phyloP scores from a whole-genome alignment of 2,329 filamentous ascomycete species.

The Macroventuria anomochaeta region DNA sequence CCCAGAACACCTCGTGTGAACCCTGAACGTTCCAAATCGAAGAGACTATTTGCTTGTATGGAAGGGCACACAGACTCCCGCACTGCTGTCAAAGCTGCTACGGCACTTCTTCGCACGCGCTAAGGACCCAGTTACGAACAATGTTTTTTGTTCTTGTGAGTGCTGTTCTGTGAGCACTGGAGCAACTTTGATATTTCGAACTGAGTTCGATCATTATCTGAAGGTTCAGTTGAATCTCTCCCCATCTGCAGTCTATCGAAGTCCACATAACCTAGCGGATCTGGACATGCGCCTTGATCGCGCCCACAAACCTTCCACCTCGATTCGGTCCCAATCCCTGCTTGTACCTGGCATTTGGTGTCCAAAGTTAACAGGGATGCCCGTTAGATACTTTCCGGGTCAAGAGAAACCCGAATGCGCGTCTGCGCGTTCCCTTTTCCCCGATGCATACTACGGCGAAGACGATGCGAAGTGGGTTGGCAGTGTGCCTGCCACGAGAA shows the following conservation, averaged over 20 bases:
- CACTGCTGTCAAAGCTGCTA: slow-evolving; percentile 4
- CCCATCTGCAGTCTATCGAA: slow-evolving; percentile 2
- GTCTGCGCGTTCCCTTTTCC: not conserved
- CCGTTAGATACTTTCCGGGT: not conserved
- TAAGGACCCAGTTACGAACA: not conserved
- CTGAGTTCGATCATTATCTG: not conserved
- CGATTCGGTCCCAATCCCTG: not conserved
- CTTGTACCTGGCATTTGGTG: not conserved
- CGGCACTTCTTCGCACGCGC: not conserved
- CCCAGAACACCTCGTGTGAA: not conserved
- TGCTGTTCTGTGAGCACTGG: not conserved
- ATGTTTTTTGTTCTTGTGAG: not conserved
- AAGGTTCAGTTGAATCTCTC: not conserved
- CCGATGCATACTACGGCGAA: not conserved
- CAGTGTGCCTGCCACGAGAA: slow-evolving; percentile 3
- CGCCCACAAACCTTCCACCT: not conserved
- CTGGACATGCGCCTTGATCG: not conserved
- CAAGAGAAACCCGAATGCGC: not conserved
- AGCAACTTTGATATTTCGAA: too few relatives aligned
- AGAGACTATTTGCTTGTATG: not conserved
- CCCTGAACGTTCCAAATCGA: not conserved
- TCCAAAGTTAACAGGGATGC: slow-evolving; percentile 5
- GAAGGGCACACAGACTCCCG: slow-evolving; percentile 11
- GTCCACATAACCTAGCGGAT: not conserved
- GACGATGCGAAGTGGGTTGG: not conserved